Conservation (phyloP, 768 basidiomycete species). For the Trametes punicea region DNA sequence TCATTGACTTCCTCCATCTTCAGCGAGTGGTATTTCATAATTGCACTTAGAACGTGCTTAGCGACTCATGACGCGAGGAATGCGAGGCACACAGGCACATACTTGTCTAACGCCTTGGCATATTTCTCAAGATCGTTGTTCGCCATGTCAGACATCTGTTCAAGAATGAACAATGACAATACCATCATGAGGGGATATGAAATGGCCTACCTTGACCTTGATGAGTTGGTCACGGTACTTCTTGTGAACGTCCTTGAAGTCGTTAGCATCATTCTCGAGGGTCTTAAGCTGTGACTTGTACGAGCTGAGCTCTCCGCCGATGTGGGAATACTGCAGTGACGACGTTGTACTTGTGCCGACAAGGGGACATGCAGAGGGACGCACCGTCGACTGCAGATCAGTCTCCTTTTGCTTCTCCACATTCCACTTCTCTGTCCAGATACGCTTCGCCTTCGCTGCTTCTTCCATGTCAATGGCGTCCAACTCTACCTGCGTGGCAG, state of each 20-base stretch:
- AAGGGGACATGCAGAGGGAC: not conserved
- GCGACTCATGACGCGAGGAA: not conserved
- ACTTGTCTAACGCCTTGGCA: conserved; percentile 96
- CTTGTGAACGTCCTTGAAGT: conserved; percentile 85
- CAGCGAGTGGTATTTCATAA: conserved; percentile 95
- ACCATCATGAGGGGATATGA: not conserved
- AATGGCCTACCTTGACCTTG: conserved; percentile 78
- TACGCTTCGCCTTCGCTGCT: conserved; percentile 77
- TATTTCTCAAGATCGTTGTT: conserved; percentile 98
- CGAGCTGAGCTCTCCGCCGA: conserved; percentile 80
- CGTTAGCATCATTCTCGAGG: conserved; percentile 67
- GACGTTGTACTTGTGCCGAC: conserved; percentile 2
- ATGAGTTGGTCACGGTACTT: conserved; percentile 88
- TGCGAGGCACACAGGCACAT: conserved; percentile 33
- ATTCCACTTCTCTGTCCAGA: conserved; percentile 79
- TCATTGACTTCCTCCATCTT: conserved; percentile 99
- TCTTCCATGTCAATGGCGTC: conserved; percentile 78
- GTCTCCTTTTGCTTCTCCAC: conserved; percentile 70
- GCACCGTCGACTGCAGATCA: conserved; percentile 64
- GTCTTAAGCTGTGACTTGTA: conserved; percentile 62
- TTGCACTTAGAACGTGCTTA: conserved; percentile 59
- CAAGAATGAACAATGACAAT: not conserved
- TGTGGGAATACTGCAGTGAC: conserved; percentile 80
- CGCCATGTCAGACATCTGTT: conserved; percentile 94
- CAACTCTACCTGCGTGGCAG: conserved; percentile 65